Base-by-base conservation (phyloP, 2,329 filamentous ascomycete species). In the Metarhizium brunneum region DNA sequence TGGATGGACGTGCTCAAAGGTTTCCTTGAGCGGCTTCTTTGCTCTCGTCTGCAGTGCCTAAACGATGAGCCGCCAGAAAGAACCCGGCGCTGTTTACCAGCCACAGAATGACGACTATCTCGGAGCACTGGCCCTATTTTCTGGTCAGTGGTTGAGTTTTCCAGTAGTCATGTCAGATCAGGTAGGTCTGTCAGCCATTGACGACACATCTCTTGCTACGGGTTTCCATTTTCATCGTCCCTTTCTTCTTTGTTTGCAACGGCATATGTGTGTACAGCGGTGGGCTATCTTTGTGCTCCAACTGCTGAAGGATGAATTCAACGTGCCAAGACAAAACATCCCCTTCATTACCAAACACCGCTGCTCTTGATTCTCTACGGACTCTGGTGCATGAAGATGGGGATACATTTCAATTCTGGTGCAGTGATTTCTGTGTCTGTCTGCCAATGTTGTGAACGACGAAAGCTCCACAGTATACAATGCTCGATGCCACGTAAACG, bases 201-300 rank as follows among this genome's bases (percentile, higher is more conserved):
- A 53, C 29, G 20, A 52, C 40, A 8, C n/a, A 20, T 18, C 2
- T 8, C 14, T 10, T 16, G 32, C 43, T 38, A 25, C 40, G 36
- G 6, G 6, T 14, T 13, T n/a, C 6, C 16, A 25, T 20, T 18
- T 36, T 36, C 29, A 6, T 47, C n/a, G 25, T 25, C 25, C 25
- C 25, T 25, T 25, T 25, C 4, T 25, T 49, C 13, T 42, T 51
- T 25, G 58, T 51, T 57, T 57, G 56, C 56, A 58, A 75, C 68
- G 78, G 78, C 78, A 81, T 81, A 70, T 72, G 78, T 81, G 78
- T 81, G 78, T 81, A 81, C 78, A 79, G 75, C 78, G 76, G 68
- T 71, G 76, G 74, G 75, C 75, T 71, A 70, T 67, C 59, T 68
- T 68, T 65, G 71, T 78, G 76, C 77, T 75, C 74, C 66, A 69